These are phyloP conservation scores for Cyanidiococcus yangmingshanensis DNA, from an alignment of 23 red algal species.

Conservation along the genomic window DNA sequence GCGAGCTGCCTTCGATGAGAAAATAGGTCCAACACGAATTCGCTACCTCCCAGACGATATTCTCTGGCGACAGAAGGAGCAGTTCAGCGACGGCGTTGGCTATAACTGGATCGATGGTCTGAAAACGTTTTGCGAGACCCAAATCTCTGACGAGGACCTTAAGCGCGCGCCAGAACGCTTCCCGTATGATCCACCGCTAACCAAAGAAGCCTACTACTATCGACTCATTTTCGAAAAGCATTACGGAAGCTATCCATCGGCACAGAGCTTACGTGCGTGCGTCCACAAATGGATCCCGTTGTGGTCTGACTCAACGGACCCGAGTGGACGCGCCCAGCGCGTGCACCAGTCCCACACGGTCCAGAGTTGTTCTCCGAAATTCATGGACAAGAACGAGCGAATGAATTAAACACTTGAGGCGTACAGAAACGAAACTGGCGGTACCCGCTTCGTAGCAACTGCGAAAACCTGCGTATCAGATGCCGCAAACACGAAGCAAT, in stretches of 20 bases:
- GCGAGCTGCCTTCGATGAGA: slow-evolving; percentile 40
- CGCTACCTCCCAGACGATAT: slow-evolving; percentile 69
- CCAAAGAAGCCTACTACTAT: slow-evolving; percentile 92
- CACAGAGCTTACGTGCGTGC: slow-evolving; percentile 63
- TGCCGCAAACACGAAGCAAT: no score
- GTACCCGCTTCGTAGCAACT: no score
- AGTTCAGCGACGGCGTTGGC: slow-evolving; percentile 80
- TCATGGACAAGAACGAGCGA: background rate
- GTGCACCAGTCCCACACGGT: slow-evolving; percentile 31
- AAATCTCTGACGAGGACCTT: slow-evolving; percentile 59
- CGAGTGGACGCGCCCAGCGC: slow-evolving; percentile 75
- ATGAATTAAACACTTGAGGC: background rate
- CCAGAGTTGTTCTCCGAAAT: background rate
- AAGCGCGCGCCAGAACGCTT: slow-evolving; percentile 26
- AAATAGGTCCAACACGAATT: slow-evolving; percentile 29
- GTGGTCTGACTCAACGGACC: slow-evolving; percentile 80
- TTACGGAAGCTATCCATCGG: slow-evolving; percentile 42
- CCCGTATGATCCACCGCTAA: slow-evolving; percentile 62
- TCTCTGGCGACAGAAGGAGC: slow-evolving; percentile 85
- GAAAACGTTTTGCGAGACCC: slow-evolving; percentile 52
- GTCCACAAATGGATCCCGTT: slow-evolving; percentile 76
- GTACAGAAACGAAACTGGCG: no score
- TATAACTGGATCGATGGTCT: slow-evolving; percentile 96
- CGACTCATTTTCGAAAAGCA: slow-evolving; percentile 81
- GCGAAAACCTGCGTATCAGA: no score